Conservation (phyloP, 2,329 filamentous ascomycete genomes). For the Colletotrichum sansevieriae region DNA sequence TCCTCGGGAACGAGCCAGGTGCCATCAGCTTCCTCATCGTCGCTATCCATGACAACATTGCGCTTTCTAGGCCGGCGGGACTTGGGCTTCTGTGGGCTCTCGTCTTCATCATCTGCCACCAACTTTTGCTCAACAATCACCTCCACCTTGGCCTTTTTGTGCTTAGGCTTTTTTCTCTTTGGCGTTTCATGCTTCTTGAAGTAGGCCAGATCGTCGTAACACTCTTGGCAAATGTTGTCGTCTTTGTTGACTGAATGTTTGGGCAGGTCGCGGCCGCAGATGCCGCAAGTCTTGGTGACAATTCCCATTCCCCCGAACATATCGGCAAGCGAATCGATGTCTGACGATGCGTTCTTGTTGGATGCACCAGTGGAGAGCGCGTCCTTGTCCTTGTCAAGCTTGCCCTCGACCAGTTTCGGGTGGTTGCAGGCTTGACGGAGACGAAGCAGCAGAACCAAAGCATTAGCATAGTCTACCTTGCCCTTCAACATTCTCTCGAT, state of each 20-base stretch:
- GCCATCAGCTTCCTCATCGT: conserved; percentile 77
- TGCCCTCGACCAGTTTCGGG: conserved; percentile 86
- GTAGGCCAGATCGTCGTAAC: conserved; percentile 78
- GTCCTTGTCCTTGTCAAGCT: conserved; percentile 89
- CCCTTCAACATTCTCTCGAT: conserved; percentile 90
- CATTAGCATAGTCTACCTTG: conserved; percentile 90
- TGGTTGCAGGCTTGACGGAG: conserved; percentile 96
- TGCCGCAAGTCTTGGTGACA: conserved; percentile 81
- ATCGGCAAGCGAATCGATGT: conserved; percentile 86
- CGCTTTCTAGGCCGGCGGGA: conserved; percentile 61
- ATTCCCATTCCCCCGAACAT: conserved; percentile 89
- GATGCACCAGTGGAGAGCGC: conserved; percentile 71
- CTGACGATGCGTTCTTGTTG: conserved; percentile 68
- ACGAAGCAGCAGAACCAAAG: conserved; percentile 90
- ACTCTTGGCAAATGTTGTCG: conserved; percentile 77
- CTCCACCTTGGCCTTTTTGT: conserved; percentile 51
- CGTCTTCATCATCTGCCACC: conserved; percentile 29
- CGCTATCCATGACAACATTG: conserved; percentile 74
- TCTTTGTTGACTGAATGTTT: conserved; percentile 57
- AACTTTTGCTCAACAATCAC: conserved; percentile 43
- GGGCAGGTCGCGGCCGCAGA: conserved; percentile 80
- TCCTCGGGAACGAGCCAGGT: conserved; percentile 84
- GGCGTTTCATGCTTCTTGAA: conserved; percentile 63
- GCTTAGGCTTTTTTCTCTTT: conserved; percentile 56
- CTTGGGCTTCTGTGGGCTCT: conserved; percentile 43